phyloP scores from a whole-genome alignment of 257 asterid species.

The Catharanthus roseus region DNA sequence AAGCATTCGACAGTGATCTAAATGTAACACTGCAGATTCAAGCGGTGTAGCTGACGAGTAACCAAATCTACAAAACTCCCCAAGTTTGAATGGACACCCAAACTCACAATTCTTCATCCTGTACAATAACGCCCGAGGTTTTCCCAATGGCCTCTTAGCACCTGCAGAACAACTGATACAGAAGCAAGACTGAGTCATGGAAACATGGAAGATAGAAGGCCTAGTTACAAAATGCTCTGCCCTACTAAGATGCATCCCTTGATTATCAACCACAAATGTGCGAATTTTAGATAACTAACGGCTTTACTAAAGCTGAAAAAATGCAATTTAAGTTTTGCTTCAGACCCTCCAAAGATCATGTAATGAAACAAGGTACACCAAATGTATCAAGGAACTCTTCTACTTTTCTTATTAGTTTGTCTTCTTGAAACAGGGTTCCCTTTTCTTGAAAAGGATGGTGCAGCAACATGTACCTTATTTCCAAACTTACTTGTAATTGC shows the following conservation, averaged over 20 bases:
- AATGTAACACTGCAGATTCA: neutral
- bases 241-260: neutral
- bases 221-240: neutral
- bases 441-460: neutral
- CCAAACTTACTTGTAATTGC: neutral
- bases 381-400: neutral
- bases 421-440: neutral
- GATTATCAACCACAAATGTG: neutral
- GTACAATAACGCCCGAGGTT: conserved; percentile 24
- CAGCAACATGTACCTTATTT: neutral
- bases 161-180: neutral
- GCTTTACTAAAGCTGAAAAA: neutral
- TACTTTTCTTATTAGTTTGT: neutral
- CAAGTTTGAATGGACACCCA: conserved; percentile 7
- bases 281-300: neutral
- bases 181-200: neutral
- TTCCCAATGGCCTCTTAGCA: conserved; percentile 4
- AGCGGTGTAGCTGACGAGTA: conserved; percentile 4
- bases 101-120: conserved; percentile 26
- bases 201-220: neutral
- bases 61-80: conserved; percentile 15
- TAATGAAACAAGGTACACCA: neutral
- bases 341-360: neutral
- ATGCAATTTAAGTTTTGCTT: neutral
- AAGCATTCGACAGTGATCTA: neutral